Evolutionary conservation across 2,329 filamentous ascomycete genomes (phyloP).

Genomic region (Trichoderma citrinoviride): DNA sequence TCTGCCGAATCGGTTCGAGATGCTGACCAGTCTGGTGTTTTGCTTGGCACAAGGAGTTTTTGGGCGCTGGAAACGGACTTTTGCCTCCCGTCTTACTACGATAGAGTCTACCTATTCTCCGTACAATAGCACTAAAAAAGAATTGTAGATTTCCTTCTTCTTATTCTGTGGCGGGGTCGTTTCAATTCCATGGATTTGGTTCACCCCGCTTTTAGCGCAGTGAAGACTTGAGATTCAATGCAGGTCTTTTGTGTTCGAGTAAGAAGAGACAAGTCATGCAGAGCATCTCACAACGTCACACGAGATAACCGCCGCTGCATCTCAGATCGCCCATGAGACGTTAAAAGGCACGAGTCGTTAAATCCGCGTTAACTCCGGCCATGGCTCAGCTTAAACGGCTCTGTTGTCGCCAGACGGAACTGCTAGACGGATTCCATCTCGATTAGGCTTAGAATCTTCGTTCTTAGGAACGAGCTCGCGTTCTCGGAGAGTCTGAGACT

Average conservation of each 20-base stretch:
- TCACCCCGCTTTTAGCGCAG: slow-evolving; percentile 8
- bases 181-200: neutral
- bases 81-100: no score
- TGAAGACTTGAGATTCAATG: neutral
- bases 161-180: neutral
- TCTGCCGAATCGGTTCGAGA: no score
- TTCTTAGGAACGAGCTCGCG: neutral
- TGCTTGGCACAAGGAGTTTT: no score
- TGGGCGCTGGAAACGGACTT: no score
- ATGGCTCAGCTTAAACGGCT: neutral
- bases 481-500: neutral
- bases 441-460: neutral
- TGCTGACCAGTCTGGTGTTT: no score
- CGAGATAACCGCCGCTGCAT: no score
- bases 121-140: neutral
- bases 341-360: neutral
- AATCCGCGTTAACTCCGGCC: neutral
- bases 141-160: neutral
- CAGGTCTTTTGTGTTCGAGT: no score
- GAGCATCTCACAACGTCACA: neutral
- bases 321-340: no score
- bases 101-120: no score
- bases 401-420: neutral
- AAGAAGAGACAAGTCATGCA: no score
- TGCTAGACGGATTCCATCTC: neutral